Percentiles rank a stretch among this genome's conserved stretches.
Evolutionary conservation across 371 early-diverging fungal species (phyloP).

Genomic region (Mucor plumbeus): DNA sequence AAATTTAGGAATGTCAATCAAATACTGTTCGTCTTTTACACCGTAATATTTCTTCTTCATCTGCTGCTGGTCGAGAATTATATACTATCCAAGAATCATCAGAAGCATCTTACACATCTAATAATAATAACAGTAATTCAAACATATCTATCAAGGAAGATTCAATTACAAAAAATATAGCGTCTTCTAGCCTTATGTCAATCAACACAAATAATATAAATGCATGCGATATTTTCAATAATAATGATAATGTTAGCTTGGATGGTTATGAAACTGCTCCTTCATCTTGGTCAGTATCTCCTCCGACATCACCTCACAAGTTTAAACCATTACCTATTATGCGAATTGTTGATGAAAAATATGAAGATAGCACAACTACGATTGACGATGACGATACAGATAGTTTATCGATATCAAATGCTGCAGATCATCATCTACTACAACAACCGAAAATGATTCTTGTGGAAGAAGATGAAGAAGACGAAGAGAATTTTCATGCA

Average conservation of each 20-base stretch:
- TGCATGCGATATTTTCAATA: neutral
- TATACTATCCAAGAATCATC: slow-evolving; percentile 24
- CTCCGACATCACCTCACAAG: slow-evolving; percentile 6
- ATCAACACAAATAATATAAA: neutral
- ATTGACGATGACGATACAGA: neutral
- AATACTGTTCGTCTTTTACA: neutral
- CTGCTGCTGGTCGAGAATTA: slow-evolving; percentile 6
- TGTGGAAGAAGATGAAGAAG: neutral
- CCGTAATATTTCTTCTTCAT: neutral
- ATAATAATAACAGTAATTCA: neutral
- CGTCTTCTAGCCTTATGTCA: neutral
- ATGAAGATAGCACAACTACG: slow-evolving; percentile 1
- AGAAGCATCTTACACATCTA: slow-evolving; percentile 1
- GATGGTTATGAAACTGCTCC: slow-evolving; percentile 1
- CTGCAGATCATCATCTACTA: neutral
- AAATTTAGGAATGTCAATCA: slow-evolving; percentile 3
- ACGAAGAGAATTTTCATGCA: neutral
- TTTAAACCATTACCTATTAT: slow-evolving; percentile 2
- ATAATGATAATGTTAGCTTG: neutral
- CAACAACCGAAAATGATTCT: neutral
- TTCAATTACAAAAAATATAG: neutral
- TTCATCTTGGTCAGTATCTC: neutral
- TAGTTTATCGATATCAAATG: neutral
- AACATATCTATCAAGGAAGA: neutral
- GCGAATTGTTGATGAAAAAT: neutral